Evolutionary conservation across 768 basidiomycete genomes (phyloP).

Genomic region (Lactifluus echinatus): DNA sequence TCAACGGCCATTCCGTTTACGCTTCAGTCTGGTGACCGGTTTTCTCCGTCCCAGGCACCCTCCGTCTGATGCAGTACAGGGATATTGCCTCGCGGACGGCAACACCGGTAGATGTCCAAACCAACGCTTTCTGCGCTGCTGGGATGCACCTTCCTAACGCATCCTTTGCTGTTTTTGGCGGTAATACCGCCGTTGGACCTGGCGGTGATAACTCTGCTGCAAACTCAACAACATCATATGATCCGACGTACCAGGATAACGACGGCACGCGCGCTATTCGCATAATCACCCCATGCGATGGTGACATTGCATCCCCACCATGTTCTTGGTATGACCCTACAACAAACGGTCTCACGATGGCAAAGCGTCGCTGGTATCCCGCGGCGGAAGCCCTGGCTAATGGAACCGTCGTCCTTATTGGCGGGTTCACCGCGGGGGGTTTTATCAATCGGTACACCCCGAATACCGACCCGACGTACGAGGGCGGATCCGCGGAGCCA

Average conservation of each 20-base stretch:
- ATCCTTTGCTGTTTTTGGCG: neutral
- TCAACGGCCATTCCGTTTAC: neutral
- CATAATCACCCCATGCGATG: neutral
- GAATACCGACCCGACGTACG: neutral
- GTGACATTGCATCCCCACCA: neutral
- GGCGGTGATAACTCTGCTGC: neutral
- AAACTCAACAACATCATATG: neutral
- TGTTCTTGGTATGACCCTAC: neutral
- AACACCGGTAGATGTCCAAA: neutral
- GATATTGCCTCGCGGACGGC: neutral
- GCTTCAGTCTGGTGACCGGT: slow-evolving; percentile 3
- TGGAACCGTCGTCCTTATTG: neutral
- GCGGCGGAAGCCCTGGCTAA: neutral
- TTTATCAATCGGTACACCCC: neutral
- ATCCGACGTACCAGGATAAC: neutral
- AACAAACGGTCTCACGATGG: neutral
- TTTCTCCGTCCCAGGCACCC: too few relatives aligned
- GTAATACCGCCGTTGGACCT: neutral
- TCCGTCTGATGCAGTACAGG: neutral
- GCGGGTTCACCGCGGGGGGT: neutral
- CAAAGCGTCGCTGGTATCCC: neutral
- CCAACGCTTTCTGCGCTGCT: slow-evolving; percentile 1
- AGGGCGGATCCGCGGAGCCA: neutral
- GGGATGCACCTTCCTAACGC: slow-evolving; percentile 8
- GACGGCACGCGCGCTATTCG: neutral